Percentiles rank a stretch among this genome's conserved stretches.
Evolutionary conservation across 768 basidiomycete genomes (phyloP).

Genomic region (Mrakia hoshinonis): DNA sequence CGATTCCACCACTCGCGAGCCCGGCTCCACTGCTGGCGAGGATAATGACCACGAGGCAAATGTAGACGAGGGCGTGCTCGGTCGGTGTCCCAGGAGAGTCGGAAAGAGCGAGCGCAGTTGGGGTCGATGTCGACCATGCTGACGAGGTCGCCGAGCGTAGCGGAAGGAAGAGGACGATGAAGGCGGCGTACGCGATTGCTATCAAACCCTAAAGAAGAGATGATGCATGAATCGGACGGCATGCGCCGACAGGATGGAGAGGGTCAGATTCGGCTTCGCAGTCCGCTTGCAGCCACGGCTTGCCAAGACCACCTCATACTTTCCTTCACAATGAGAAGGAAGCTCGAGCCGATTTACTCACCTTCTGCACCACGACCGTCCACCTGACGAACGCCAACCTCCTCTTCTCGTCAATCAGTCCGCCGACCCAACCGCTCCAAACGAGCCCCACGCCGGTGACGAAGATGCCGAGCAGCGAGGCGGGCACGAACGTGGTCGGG

Average conservation of each 20-base stretch:
- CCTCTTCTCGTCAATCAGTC: constrained; percentile 43
- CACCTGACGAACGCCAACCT: constrained; percentile 44
- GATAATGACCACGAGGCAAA: constrained; percentile 42
- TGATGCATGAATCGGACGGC: too few relatives aligned
- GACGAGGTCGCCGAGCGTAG: constrained; percentile 5
- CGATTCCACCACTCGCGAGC: constrained; percentile 44
- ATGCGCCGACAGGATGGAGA: not conserved
- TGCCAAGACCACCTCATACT: too few relatives aligned
- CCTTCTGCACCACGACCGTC: constrained; percentile 45
- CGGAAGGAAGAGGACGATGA: constrained; percentile 26
- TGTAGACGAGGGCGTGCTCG: constrained; percentile 30
- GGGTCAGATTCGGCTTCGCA: not conserved
- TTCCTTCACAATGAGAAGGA: too few relatives aligned
- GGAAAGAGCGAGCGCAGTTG: not conserved
- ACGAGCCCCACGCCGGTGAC: constrained; percentile 44
- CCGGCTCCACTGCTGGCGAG: constrained; percentile 42
- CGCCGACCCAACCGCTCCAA: constrained; percentile 45
- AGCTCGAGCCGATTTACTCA: constrained; percentile 25
- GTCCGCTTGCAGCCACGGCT: not conserved
- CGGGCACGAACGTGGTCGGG: constrained; percentile 46
- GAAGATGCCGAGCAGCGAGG: constrained; percentile 48
- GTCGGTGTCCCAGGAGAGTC: not conserved
- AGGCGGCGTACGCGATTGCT: constrained; percentile 2
- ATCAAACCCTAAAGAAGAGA: not conserved
- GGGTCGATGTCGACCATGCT: not conserved